A percentile compares a stretch with the other conserved stretches of the same genome.
Conservation (phyloP, 352 stramenopile genomes). For the Phytopythium helicoides region DNA sequence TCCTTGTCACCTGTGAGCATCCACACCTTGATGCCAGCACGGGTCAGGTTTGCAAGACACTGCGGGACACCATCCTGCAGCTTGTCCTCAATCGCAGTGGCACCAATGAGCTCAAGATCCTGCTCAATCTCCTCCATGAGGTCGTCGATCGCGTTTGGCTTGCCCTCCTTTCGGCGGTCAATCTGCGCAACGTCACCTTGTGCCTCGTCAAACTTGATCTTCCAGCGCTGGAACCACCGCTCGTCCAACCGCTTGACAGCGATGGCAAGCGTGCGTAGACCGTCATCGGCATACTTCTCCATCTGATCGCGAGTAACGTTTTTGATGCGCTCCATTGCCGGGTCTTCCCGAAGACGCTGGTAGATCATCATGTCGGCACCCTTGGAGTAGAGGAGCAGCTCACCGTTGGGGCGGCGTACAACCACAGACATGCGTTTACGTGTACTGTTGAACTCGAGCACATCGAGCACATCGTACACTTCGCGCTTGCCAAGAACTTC, state of each 20-base stretch:
- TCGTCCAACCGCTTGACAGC: conserved; percentile 68
- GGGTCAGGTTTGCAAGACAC: conserved; percentile 73
- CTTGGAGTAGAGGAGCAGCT: conserved; percentile 78
- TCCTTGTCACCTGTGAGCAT: conserved; percentile 97
- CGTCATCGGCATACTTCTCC: conserved; percentile 81
- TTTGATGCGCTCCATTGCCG: conserved; percentile 47
- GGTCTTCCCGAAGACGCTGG: conserved; percentile 56
- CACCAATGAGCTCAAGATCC: conserved; percentile 80
- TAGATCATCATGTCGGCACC: conserved; percentile 95
- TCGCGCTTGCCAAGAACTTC: conserved; percentile 44
- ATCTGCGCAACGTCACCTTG: conserved; percentile 66
- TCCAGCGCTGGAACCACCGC: conserved; percentile 74
- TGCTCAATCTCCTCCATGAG: conserved; percentile 84
- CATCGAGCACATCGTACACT: conserved; percentile 61
- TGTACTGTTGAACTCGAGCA: conserved; percentile 80
- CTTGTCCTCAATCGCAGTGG: conserved; percentile 92
- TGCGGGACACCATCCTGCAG: conserved; percentile 89
- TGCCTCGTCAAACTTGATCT: conserved; percentile 64
- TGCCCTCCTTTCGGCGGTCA: conserved; percentile 76
- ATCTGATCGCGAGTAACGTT: conserved; percentile 73
- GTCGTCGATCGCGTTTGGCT: conserved; percentile 72
- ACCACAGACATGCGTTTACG: conserved; percentile 80
- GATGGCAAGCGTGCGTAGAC: conserved; percentile 81
- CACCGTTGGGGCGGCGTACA: conserved; percentile 46
- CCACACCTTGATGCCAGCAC: conserved; percentile 96